Percentiles rank a stretch among this genome's conserved stretches.
Conservation (phyloP, 2,329 filamentous ascomycete species). For the Corynespora cassiicola region DNA sequence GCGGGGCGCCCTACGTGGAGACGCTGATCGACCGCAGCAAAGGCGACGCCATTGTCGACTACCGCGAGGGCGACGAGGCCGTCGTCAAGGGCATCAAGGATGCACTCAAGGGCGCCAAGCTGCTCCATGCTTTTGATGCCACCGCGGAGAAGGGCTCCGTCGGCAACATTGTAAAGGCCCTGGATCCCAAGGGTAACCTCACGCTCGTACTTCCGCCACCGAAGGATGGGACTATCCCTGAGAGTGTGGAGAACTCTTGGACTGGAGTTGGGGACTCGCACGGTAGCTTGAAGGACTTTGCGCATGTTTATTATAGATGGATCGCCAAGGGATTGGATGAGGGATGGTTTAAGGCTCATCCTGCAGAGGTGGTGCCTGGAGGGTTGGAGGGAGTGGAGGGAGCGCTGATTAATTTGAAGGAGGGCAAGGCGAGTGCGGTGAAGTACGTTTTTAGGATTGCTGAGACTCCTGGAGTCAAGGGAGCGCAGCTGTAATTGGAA, state of each 20-base stretch:
- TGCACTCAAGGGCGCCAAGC: slow-evolving; percentile 49
- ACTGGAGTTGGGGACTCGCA: slow-evolving; percentile 48
- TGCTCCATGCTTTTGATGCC: slow-evolving; percentile 63
- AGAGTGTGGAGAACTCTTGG: slow-evolving; percentile 42
- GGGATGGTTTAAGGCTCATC: slow-evolving; percentile 59
- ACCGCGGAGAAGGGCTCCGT: slow-evolving; percentile 58
- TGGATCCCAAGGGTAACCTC: slow-evolving; percentile 42
- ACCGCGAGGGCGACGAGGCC: slow-evolving; percentile 59
- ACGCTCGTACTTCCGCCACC: slow-evolving; percentile 52
- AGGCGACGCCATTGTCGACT: slow-evolving; percentile 55
- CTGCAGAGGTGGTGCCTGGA: slow-evolving; percentile 59
- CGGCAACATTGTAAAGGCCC: slow-evolving; percentile 46
- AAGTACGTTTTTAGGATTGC: slow-evolving; percentile 69
- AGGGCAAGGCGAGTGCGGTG: slow-evolving; percentile 66
- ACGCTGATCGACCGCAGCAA: slow-evolving; percentile 40
- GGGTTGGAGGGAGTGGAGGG: slow-evolving; percentile 62
- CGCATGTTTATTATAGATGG: slow-evolving; percentile 52
- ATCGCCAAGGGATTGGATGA: slow-evolving; percentile 56
- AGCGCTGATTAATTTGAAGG: slow-evolving; percentile 62
- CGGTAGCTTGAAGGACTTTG: slow-evolving; percentile 49
- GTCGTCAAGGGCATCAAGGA: slow-evolving; percentile 47
- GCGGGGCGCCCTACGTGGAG: slow-evolving; percentile 33
- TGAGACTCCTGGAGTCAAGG: slow-evolving; percentile 48
- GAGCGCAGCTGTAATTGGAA: slow-evolving; percentile 7
- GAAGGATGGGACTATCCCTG: slow-evolving; percentile 51